phyloP scores from a whole-genome alignment of 345 rosid species.

The Hibiscus trionum region DNA sequence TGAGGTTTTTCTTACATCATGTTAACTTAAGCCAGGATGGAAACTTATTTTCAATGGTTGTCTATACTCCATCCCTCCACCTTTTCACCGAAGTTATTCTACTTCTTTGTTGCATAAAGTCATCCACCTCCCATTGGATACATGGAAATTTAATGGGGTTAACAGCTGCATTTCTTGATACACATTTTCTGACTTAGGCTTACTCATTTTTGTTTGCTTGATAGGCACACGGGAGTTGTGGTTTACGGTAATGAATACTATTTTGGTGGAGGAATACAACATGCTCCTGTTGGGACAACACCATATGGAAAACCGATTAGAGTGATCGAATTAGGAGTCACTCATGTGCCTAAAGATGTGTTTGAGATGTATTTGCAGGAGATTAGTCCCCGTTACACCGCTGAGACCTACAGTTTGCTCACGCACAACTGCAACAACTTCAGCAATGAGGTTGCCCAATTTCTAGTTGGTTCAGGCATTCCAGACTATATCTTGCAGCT shows the following conservation, averaged over 20 bases:
- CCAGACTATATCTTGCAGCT: slow-evolving; percentile 86
- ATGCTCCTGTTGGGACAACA: slow-evolving; percentile 50
- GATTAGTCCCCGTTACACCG: slow-evolving; percentile 79
- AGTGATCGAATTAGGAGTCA: slow-evolving; percentile 61
- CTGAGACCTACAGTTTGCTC: slow-evolving; percentile 70
- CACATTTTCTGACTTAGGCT: neutral
- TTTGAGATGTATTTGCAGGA: slow-evolving; percentile 83
- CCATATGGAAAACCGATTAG: slow-evolving; percentile 72
- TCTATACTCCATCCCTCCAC: neutral
- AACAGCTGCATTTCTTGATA: neutral
- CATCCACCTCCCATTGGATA: neutral
- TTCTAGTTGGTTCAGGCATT: slow-evolving; percentile 69
- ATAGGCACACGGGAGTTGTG: slow-evolving; percentile 90
- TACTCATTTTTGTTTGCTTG: slow-evolving; percentile 5
- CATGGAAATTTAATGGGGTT: neutral
- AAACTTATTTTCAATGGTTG: neutral
- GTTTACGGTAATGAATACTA: slow-evolving; percentile 79
- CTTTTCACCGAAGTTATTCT: neutral
- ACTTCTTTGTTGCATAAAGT: neutral
- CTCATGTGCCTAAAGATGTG: slow-evolving; percentile 84
- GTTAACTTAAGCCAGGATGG: neutral
- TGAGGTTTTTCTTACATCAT: neutral
- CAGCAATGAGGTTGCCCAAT: slow-evolving; percentile 83
- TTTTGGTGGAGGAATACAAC: slow-evolving; percentile 91
- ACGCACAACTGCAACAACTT: slow-evolving; percentile 93